Percentiles rank a stretch among this genome's conserved stretches.
These are phyloP conservation scores for Colletotrichum tropicicola DNA, from an alignment of 2,329 filamentous ascomycete species.

Conservation along the genomic window DNA sequence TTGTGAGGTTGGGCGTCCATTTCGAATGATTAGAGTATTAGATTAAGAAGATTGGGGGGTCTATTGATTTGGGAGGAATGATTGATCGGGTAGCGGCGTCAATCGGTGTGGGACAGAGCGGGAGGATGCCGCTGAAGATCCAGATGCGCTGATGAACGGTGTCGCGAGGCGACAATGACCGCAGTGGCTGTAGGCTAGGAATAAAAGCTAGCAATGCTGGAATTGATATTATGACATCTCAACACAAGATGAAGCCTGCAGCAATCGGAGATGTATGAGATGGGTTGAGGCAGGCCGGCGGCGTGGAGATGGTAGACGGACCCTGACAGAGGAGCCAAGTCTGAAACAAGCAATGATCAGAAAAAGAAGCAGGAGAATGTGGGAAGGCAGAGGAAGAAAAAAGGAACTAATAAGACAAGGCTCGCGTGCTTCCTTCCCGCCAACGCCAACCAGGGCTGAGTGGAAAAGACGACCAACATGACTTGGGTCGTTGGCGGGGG, in stretches of 20 bases:
- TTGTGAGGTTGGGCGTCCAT: background rate
- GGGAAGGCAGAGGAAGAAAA: constrained; percentile 1
- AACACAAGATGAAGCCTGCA: too few relatives aligned
- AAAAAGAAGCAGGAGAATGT: background rate
- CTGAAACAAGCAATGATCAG: constrained; percentile 1
- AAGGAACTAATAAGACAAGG: constrained; percentile 12
- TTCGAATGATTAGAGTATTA: background rate
- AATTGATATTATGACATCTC: too few relatives aligned
- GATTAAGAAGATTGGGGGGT: background rate
- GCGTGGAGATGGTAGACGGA: background rate
- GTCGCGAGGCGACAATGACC: background rate
- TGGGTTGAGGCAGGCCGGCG: background rate
- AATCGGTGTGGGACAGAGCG: background rate
- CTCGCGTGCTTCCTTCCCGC: constrained; percentile 5
- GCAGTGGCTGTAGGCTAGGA: too few relatives aligned
- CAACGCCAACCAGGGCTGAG: background rate
- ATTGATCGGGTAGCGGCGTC: background rate
- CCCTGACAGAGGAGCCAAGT: background rate
- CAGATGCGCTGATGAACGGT: background rate
- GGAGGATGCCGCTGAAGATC: background rate
- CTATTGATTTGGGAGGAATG: background rate
- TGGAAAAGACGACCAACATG: background rate
- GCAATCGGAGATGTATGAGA: too few relatives aligned
- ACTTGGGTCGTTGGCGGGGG: too few relatives aligned
- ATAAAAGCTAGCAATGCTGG: too few relatives aligned